Evolutionary conservation across 1,139 yeast species (phyloP).

Genomic region (Taphrina confusa): DNA sequence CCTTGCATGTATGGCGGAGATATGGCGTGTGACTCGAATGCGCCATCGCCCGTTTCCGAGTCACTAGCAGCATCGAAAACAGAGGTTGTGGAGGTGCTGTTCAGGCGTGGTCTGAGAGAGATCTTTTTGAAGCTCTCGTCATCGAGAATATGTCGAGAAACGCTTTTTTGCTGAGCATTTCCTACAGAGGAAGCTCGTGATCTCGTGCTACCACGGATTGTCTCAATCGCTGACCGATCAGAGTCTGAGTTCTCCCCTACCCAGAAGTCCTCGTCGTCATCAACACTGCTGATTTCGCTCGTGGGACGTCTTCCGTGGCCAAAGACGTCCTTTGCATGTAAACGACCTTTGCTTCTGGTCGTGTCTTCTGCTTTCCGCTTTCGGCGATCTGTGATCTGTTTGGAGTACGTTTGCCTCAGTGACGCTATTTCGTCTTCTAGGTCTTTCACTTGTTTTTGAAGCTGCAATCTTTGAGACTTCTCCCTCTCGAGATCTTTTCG

Average conservation of each 20-base stretch:
- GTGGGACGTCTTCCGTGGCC: background rate
- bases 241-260: background rate
- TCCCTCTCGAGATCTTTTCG: slow-evolving; percentile 45
- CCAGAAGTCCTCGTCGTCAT: slow-evolving; percentile 35
- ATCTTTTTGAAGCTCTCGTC: background rate
- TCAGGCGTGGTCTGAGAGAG: no score
- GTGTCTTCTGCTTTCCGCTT: background rate
- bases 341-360: background rate
- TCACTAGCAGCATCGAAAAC: background rate
- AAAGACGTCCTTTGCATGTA: background rate
- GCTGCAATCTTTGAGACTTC: slow-evolving; percentile 46
- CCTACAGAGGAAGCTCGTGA: background rate
- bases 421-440: slow-evolving; percentile 41
- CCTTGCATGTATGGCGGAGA: no score
- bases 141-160: background rate
- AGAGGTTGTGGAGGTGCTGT: background rate
- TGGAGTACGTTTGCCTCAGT: slow-evolving; percentile 15
- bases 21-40: no score
- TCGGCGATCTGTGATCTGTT: slow-evolving; percentile 15
- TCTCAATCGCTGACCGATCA: background rate
- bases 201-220: background rate
- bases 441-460: slow-evolving; percentile 43
- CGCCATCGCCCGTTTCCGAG: background rate
- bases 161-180: no score
- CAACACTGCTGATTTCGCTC: slow-evolving; percentile 35